phyloP scores from a whole-genome alignment of 2,329 filamentous ascomycete genomes.

The Tolypocladium album region DNA sequence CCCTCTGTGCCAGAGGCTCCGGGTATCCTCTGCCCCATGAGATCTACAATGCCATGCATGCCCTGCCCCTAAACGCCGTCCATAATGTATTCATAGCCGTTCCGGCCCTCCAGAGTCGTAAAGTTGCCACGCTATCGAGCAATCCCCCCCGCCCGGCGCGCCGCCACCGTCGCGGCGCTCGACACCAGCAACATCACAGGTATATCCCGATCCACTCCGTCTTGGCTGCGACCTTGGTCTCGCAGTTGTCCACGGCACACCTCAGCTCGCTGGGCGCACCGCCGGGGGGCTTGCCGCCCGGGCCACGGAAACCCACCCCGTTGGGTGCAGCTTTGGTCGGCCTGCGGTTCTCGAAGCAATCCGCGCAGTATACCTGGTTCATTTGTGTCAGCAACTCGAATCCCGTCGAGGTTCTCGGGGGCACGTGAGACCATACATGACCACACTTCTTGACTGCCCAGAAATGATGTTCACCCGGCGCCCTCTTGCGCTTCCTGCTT shows the following conservation, averaged over 20 bases:
- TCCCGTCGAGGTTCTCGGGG: background rate
- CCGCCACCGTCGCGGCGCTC: background rate
- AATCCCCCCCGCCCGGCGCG: background rate
- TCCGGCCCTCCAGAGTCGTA: background rate
- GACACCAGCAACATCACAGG: conserved; percentile 19
- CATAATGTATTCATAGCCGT: background rate
- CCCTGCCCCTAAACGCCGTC: background rate
- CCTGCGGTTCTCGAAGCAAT: conserved; percentile 47
- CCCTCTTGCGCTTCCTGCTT: conserved; percentile 31
- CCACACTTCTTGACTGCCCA: conserved; percentile 89
- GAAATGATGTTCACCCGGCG: conserved; percentile 66
- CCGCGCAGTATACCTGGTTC: conserved; percentile 49
- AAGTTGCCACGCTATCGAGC: background rate
- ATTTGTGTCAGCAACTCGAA: background rate
- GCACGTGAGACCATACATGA: conserved; percentile 49
- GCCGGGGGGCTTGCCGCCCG: conserved; percentile 15
- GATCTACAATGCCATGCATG: background rate
- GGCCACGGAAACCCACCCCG: conserved; percentile 27
- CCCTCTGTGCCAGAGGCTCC: background rate
- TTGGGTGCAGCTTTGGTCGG: conserved; percentile 21
- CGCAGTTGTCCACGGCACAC: conserved; percentile 48
- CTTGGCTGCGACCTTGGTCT: conserved; percentile 41
- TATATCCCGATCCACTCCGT: conserved; percentile 52
- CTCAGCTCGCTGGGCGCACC: conserved; percentile 22
- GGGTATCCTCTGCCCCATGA: background rate